Evolutionary conservation across 2,329 filamentous ascomycete species (phyloP).

Genomic region (Moelleriella libera): DNA sequence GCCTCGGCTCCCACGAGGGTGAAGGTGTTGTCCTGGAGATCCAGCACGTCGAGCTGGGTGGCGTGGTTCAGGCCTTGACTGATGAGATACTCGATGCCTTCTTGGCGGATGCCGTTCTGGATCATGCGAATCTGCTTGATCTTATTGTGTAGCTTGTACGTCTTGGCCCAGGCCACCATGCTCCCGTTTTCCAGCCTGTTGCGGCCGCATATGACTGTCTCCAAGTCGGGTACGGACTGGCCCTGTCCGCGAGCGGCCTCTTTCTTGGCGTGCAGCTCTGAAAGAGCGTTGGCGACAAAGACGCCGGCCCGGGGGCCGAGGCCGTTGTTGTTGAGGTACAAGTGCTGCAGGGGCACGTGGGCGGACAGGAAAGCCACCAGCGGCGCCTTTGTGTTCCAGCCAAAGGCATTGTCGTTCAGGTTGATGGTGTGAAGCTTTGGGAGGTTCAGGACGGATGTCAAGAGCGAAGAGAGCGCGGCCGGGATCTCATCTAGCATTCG

Average conservation of each 20-base stretch:
- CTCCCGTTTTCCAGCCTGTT: constrained; percentile 92
- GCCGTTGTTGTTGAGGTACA: constrained; percentile 97
- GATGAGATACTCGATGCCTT: constrained; percentile 75
- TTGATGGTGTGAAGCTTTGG: constrained; percentile 83
- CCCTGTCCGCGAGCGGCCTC: constrained; percentile 58
- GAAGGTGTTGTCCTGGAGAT: constrained; percentile 97
- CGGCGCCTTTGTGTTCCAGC: constrained; percentile 85
- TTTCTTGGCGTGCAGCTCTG: constrained; percentile 72
- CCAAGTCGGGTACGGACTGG: constrained; percentile 64
- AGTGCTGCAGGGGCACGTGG: constrained; percentile 81
- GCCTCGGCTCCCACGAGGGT: constrained; percentile 67
- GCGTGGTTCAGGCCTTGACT: constrained; percentile 64
- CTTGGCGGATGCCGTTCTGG: constrained; percentile 91
- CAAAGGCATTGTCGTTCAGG: constrained; percentile 95
- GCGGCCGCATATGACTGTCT: constrained; percentile 94
- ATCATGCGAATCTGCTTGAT: constrained; percentile 91
- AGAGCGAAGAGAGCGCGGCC: constrained; percentile 68
- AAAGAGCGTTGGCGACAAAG: constrained; percentile 76
- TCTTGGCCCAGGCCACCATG: constrained; percentile 88
- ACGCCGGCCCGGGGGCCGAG: constrained; percentile 85
- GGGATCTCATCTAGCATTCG: constrained; percentile 90
- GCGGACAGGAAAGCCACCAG: constrained; percentile 81
- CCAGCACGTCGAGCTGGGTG: constrained; percentile 56
- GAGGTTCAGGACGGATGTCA: constrained; percentile 75
- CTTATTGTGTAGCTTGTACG: constrained; percentile 69